Percentiles rank a stretch among this genome's conserved stretches.
phyloP scores from a whole-genome alignment of 2,329 filamentous ascomycete species.

The Didymella segeticola region DNA sequence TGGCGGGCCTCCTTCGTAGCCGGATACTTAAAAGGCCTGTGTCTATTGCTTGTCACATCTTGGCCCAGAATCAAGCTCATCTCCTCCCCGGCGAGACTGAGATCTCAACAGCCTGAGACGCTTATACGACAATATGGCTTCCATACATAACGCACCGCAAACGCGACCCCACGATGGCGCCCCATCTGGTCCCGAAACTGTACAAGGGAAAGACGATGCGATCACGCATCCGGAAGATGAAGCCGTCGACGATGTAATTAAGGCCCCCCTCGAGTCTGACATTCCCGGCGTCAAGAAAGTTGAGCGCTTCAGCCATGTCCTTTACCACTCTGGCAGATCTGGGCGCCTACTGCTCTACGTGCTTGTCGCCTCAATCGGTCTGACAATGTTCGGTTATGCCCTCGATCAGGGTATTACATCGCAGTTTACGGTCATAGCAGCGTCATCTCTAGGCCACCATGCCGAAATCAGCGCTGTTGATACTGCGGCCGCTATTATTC shows the following conservation, averaged over 20 bases:
- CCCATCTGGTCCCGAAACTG: background rate
- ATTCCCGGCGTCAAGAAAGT: conserved; percentile 1
- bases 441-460: background rate
- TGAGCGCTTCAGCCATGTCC: background rate
- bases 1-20: too few species aligned
- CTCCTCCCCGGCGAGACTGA: background rate
- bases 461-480: background rate
- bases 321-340: background rate
- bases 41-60: background rate
- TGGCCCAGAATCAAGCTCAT: background rate
- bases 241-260: background rate
- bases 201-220: background rate
- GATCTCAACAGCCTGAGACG: background rate
- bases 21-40: too few species aligned
- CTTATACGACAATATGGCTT: background rate
- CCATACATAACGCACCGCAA: background rate
- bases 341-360: background rate
- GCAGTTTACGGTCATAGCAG: conserved; percentile 1
- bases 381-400: background rate
- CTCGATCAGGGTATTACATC: background rate
- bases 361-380: background rate
- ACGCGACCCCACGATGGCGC: background rate
- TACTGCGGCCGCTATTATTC: background rate
- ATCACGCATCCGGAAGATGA: background rate
- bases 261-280: background rate